These are phyloP conservation scores for Psidium friedrichsthalianum DNA, from an alignment of 345 rosid genomes.

Conservation along the genomic window DNA sequence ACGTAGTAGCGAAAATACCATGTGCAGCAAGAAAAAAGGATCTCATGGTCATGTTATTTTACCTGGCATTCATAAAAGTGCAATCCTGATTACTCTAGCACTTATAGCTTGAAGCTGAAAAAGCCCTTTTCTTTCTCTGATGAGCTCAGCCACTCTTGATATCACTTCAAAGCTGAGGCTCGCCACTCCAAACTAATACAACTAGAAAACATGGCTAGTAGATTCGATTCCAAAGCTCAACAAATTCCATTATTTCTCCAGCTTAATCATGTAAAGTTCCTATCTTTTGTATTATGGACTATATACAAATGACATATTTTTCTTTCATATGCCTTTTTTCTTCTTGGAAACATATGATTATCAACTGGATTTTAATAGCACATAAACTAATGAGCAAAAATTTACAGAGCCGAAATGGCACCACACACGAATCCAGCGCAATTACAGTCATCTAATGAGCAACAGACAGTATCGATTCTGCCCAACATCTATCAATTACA, in stretches of 20 bases:
- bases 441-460: neutral
- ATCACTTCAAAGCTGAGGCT: neutral
- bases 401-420: neutral
- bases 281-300: neutral
- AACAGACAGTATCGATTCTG: neutral
- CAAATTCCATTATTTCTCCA: neutral
- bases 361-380: neutral
- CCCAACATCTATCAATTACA: neutral
- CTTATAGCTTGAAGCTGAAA: neutral
- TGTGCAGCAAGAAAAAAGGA: neutral
- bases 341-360: neutral
- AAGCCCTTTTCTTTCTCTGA: neutral
- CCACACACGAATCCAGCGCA: neutral
- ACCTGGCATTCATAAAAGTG: neutral
- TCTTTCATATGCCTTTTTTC: neutral
- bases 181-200: neutral
- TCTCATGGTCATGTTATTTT: neutral
- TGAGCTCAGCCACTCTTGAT: neutral
- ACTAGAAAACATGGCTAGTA: neutral
- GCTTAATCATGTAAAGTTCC: neutral
- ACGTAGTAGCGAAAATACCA: neutral
- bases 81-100: neutral
- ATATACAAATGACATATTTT: neutral
- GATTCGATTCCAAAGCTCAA: neutral
- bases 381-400: neutral